These are phyloP conservation scores for Thielaviopsis euricoi DNA, from an alignment of 2,329 filamentous ascomycete genomes.

Conservation along the genomic window DNA sequence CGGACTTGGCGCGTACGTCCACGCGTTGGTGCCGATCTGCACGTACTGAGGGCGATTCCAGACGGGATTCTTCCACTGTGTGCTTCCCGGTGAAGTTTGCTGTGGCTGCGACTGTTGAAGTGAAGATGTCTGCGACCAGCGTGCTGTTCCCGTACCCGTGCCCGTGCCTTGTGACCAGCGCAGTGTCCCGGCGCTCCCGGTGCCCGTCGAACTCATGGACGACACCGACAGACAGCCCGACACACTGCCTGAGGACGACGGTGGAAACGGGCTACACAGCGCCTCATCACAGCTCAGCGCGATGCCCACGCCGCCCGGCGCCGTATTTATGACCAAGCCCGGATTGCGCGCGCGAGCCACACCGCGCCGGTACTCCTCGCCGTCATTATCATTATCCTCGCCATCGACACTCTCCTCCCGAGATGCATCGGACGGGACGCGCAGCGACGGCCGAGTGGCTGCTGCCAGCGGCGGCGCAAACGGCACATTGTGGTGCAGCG, in stretches of 20 bases:
- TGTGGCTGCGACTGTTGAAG: background rate
- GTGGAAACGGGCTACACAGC: background rate
- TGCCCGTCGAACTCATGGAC: background rate
- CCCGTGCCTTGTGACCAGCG: constrained; percentile 2
- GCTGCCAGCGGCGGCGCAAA: constrained; percentile 6
- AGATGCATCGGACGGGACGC: background rate
- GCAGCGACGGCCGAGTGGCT: background rate
- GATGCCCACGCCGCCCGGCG: constrained; percentile 1
- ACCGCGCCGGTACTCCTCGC: too few relatives aligned
- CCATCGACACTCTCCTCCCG: too few relatives aligned
- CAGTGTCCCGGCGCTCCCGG: background rate
- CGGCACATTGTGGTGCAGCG: constrained; percentile 2
- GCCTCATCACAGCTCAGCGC: constrained; percentile 5
- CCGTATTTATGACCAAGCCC: background rate
- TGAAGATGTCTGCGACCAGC: background rate
- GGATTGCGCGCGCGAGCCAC: too few relatives aligned
- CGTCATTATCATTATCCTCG: too few relatives aligned
- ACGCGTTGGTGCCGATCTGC: constrained; percentile 1
- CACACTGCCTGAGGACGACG: background rate
- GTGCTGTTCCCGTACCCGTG: too few relatives aligned
- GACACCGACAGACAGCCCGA: constrained; percentile 1
- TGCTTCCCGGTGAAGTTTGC: background rate
- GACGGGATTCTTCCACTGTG: background rate
- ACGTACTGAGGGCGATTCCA: background rate
- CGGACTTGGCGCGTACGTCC: constrained; percentile 4